phyloP scores from a whole-genome alignment of 495 filamentous ascomycete species.

The Thermochaetoides thermophila region DNA sequence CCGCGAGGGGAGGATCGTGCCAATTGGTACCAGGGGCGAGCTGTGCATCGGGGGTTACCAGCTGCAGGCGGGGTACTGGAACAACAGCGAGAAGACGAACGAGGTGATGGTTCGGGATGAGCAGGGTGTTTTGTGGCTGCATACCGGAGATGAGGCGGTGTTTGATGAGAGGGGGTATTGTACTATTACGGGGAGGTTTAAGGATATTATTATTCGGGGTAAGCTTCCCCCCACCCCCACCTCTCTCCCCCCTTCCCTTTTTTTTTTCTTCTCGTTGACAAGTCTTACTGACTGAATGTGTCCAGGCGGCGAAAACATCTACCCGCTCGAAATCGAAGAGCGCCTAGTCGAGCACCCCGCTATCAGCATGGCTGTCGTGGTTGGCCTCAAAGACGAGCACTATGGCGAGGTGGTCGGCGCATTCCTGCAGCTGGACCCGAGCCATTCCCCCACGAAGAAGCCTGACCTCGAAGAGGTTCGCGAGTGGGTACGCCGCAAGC shows the following conservation, averaged over 20 bases:
- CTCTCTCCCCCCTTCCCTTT: background rate
- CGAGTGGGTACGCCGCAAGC: conserved; percentile 42
- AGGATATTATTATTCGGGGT: conserved; percentile 51
- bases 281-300: background rate
- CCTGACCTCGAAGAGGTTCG: conserved; percentile 37
- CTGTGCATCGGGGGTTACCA: conserved; percentile 56
- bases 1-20: conserved; percentile 40
- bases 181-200: conserved; percentile 47
- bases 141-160: conserved; percentile 55
- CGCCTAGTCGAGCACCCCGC: conserved; percentile 42
- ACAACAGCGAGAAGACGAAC: conserved; percentile 51
- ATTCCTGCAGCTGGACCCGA: conserved; percentile 32
- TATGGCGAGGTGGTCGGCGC: conserved; percentile 56
- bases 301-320: conserved; percentile 46
- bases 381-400: conserved; percentile 45
- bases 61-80: conserved; percentile 55
- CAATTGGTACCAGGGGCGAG: conserved; percentile 44
- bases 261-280: background rate
- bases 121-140: conserved; percentile 46
- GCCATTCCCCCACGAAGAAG: conserved; percentile 10
- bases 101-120: conserved; percentile 46
- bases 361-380: conserved; percentile 42
- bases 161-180: conserved; percentile 51
- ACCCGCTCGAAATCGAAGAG: conserved; percentile 59
- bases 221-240: conserved; percentile 3